Percentiles rank a stretch among this genome's conserved stretches.
These are phyloP conservation scores for Claviceps sp. DNA, from an alignment of 2,329 filamentous ascomycete genomes.

Conservation along the genomic window DNA sequence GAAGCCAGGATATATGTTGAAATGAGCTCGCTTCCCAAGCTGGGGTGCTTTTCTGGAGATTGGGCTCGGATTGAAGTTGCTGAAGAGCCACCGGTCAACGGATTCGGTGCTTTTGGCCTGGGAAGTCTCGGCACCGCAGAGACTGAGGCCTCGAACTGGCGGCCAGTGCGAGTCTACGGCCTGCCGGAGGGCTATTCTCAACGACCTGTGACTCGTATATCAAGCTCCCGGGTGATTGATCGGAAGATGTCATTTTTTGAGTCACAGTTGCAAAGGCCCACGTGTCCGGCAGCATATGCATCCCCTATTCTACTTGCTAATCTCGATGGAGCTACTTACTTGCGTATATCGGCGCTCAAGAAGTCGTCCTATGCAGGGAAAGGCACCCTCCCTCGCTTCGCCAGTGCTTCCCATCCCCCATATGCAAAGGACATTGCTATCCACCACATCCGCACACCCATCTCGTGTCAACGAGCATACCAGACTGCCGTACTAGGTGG, in stretches of 20 bases:
- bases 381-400: constrained; percentile 41
- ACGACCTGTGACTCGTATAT: constrained; percentile 46
- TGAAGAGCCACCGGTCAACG: constrained; percentile 57
- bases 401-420: constrained; percentile 40
- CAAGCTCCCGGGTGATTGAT: constrained; percentile 37
- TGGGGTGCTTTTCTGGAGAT: constrained; percentile 94
- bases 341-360: constrained; percentile 63
- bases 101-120: constrained; percentile 52
- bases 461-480: constrained; percentile 72
- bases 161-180: constrained; percentile 79
- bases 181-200: constrained; percentile 63
- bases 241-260: constrained; percentile 51
- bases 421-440: constrained; percentile 68
- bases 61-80: constrained; percentile 81
- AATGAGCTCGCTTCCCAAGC: constrained; percentile 68
- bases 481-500: constrained; percentile 79
- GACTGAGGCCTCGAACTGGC: constrained; percentile 54
- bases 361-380: constrained; percentile 34
- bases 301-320: constrained; percentile 84
- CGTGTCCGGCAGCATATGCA: constrained; percentile 53
- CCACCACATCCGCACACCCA: constrained; percentile 75
- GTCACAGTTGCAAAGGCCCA: constrained; percentile 49
- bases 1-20: constrained; percentile 86
- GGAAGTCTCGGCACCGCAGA: constrained; percentile 43
- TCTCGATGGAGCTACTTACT: constrained; percentile 61